These are phyloP conservation scores for Clonostachys rosea DNA, from an alignment of 2,329 filamentous ascomycete genomes.

Conservation along the genomic window DNA sequence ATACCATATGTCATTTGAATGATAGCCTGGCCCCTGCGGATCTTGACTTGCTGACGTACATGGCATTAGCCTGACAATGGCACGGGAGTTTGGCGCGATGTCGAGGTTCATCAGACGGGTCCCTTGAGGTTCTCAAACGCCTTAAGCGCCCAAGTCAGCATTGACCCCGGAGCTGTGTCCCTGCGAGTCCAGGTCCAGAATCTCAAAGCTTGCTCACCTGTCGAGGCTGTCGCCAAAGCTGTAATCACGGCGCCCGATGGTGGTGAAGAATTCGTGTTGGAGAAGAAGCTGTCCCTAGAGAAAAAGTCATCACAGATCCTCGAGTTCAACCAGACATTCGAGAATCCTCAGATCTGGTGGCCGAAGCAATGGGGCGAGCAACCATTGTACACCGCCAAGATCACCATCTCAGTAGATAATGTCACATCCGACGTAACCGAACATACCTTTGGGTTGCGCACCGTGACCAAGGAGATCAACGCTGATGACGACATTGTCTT, in stretches of 20 bases:
- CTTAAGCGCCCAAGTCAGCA: conserved; percentile 37
- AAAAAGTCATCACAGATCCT: conserved; percentile 31
- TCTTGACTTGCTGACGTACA: neutral
- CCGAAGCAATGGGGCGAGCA: conserved; percentile 54
- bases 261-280: conserved; percentile 14
- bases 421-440: conserved; percentile 18
- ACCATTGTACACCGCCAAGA: conserved; percentile 36
- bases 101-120: conserved; percentile 51
- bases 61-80: conserved; percentile 45
- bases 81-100: conserved; percentile 57
- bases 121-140: conserved; percentile 25
- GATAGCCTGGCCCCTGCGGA: neutral
- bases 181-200: conserved; percentile 32
- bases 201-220: conserved; percentile 24
- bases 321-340: conserved; percentile 20
- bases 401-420: conserved; percentile 19
- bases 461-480: conserved; percentile 45
- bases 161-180: conserved; percentile 26
- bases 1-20: neutral
- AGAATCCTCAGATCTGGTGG: conserved; percentile 54
- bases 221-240: conserved; percentile 27
- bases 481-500: conserved; percentile 49
- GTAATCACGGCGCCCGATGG: conserved; percentile 25
- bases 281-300: conserved; percentile 24
- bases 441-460: conserved; percentile 18